Conservation (phyloP, 495 filamentous ascomycete genomes). For the Tuber indicum region DNA sequence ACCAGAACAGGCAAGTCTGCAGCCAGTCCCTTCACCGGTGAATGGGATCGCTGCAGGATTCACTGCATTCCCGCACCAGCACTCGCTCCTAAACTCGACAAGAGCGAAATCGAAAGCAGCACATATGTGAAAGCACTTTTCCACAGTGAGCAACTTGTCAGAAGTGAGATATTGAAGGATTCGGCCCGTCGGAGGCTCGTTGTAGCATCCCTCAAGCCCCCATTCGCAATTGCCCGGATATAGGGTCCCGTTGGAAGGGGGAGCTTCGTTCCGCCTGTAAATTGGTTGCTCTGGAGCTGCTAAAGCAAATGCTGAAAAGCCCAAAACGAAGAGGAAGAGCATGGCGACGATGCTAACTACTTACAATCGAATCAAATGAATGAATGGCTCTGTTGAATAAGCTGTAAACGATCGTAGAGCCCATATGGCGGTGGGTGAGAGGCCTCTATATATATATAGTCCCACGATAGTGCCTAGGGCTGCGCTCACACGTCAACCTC, state of each 20-base stretch:
- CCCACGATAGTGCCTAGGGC: neutral
- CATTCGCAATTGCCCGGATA: conserved; percentile 21
- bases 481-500: neutral
- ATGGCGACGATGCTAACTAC: neutral
- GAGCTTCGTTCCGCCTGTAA: conserved; percentile 11
- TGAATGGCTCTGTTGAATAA: neutral
- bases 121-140: conserved; percentile 15
- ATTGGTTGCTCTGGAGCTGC: conserved; percentile 6
- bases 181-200: neutral
- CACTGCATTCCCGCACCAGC: conserved; percentile 18
- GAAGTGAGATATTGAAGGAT: conserved; percentile 7
- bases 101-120: conserved; percentile 10
- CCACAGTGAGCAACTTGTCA: conserved; percentile 10
- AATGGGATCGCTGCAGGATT: conserved; percentile 4
- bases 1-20: conserved; percentile 22
- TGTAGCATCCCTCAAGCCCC: conserved; percentile 14
- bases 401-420: neutral
- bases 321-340: conserved; percentile 5
- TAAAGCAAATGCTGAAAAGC: neutral
- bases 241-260: conserved; percentile 13
- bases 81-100: conserved; percentile 23
- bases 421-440: neutral
- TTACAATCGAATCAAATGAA: neutral
- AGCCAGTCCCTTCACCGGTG: conserved; percentile 20
- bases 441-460: neutral